Evolutionary conservation across 2,329 filamentous ascomycete species (phyloP), one percentile per base, ranked within the genome.

Genomic region (Neofusicoccum sp.): DNA sequence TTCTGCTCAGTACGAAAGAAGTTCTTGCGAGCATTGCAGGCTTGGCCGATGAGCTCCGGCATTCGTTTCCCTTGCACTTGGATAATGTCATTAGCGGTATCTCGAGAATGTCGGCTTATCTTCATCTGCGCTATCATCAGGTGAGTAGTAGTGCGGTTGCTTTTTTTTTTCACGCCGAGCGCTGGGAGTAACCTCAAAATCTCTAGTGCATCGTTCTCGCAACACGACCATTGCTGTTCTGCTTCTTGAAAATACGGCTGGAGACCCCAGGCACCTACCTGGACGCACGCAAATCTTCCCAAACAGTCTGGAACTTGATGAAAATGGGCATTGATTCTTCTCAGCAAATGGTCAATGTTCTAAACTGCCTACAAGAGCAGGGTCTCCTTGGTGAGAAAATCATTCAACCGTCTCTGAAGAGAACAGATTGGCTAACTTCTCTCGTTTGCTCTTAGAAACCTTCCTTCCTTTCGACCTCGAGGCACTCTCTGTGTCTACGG

Each of bases 381-480:
- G 76, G 75, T 6, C 71, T 83, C 16, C 70, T 82, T 2, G 80
- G 80, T 82, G 70, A 65, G 65, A 47, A 8, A 4, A 20, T 30
- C 62, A 59, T 26, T 60, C 8, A 2, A 44, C 6, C 16, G 1
- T 38, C 34, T 38, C 34, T 38, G 30, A 24, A 47, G 61, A 38
- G 64, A 65, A 43, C 34, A 33, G 31, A 7, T 16, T 1, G 20
- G 24, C 33, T 56, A 4, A 56, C 24, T 38, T 57, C 16, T 0
- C 3, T 3, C 8, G n/a, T 2, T 41, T 24, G 1, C n/a, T 9
- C 12, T 0, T 12, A 82, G 79, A 82, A 67, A 78, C 75, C 0
- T 82, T 82, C 61, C 73, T 82, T 0, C 78, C 79, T 0, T 80
- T 80, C 54, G 79, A 82, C 60, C 71, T 81, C 0, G 79, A 82